These are phyloP conservation scores for Trametes hirsuta DNA, from an alignment of 1,284 basidiomycete genomes.

Conservation along the genomic window DNA sequence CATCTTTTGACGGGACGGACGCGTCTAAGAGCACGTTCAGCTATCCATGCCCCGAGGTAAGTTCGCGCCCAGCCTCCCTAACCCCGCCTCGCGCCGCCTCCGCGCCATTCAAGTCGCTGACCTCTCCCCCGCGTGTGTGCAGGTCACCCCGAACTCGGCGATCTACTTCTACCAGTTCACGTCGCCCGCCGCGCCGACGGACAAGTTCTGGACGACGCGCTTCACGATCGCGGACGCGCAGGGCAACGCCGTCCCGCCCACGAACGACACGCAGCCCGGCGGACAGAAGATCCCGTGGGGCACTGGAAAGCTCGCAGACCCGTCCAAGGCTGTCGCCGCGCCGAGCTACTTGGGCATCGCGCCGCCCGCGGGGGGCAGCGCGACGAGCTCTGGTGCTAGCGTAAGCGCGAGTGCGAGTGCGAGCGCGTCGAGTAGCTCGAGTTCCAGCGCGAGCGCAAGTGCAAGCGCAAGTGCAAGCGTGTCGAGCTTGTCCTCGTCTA, in stretches of 20 bases:
- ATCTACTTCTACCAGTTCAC: slow-evolving; percentile 86
- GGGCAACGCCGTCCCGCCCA: slow-evolving; percentile 52
- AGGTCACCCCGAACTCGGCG: slow-evolving; percentile 69
- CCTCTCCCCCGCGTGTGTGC: not conserved
- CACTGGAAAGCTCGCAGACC: slow-evolving; percentile 56
- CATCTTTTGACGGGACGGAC: slow-evolving; percentile 61
- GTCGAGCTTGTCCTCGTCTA: not conserved
- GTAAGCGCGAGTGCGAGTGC: not conserved
- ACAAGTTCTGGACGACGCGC: slow-evolving; percentile 73
- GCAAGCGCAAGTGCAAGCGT: not conserved
- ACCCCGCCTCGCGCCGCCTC: no score
- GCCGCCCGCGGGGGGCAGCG: not conserved
- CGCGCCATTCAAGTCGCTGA: not conserved
- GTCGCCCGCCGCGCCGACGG: slow-evolving; percentile 42
- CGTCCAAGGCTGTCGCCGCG: slow-evolving; percentile 32
- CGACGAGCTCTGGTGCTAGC: not conserved
- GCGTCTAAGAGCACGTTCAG: slow-evolving; percentile 44
- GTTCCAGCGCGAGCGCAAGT: no score
- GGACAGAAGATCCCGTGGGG: slow-evolving; percentile 70
- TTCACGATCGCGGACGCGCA: slow-evolving; percentile 72
- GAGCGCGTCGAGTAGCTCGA: not conserved
- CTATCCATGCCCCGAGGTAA: slow-evolving; percentile 69
- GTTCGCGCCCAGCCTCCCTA: slow-evolving; percentile 12
- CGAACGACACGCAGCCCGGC: slow-evolving; percentile 57
- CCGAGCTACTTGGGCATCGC: slow-evolving; percentile 25